phyloP scores from a whole-genome alignment of 2,329 filamentous ascomycete genomes.

The Blastomyces emzantsi region DNA sequence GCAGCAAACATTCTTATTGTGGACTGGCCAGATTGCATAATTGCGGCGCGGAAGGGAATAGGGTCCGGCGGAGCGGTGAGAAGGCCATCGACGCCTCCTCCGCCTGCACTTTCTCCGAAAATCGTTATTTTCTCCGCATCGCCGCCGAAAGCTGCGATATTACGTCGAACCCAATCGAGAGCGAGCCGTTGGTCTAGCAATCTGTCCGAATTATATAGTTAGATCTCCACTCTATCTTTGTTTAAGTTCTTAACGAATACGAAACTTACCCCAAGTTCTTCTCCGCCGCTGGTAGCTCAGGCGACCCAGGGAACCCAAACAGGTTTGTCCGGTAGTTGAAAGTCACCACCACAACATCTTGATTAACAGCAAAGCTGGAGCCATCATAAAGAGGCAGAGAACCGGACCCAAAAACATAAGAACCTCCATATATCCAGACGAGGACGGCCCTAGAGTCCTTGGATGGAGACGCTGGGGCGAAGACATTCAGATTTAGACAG shows the following conservation, averaged over 20 bases:
- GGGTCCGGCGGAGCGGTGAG: conserved; percentile 18
- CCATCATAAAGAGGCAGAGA: conserved; percentile 22
- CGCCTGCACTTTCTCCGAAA: conserved; percentile 41
- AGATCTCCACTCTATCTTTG: not conserved
- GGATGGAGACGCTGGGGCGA: conserved; percentile 15
- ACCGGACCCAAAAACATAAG: conserved; percentile 19
- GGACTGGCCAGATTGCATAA: conserved; percentile 22
- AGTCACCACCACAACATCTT: conserved; percentile 26
- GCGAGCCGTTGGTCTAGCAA: conserved; percentile 19
- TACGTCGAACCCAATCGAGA: conserved; percentile 15
- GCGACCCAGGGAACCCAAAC: conserved; percentile 36
- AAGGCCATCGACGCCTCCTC: conserved; percentile 22
- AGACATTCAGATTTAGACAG: conserved; percentile 29
- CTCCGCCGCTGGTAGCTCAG: conserved; percentile 26
- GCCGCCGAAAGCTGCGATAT: conserved; percentile 20
- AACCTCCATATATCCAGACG: conserved; percentile 26
- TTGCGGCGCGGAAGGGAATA: conserved; percentile 23
- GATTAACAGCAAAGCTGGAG: conserved; percentile 22
- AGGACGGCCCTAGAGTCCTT: conserved; percentile 21
- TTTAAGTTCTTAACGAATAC: not conserved
- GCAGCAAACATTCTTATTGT: not conserved
- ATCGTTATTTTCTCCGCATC: conserved; percentile 38
- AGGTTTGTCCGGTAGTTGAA: conserved; percentile 28
- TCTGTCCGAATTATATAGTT: conserved; percentile 18
- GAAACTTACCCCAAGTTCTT: conserved; percentile 15